Evolutionary conservation across 2,329 filamentous ascomycete species (phyloP), one percentile per base, ranked within the genome.

Genomic region (Colletotrichum tabaci): DNA sequence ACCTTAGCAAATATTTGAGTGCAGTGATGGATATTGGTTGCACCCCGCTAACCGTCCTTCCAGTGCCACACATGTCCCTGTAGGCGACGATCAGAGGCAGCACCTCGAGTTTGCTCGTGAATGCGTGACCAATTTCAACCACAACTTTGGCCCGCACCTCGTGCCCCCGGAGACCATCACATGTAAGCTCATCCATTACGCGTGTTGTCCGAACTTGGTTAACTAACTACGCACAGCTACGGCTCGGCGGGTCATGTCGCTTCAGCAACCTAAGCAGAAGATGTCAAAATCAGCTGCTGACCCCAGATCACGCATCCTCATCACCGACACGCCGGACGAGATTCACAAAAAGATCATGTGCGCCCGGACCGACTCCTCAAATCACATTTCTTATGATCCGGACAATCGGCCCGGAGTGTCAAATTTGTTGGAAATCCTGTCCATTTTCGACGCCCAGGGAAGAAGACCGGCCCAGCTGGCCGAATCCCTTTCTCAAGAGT

Each of bases 1-100:
- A 9, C 12, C 53, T 38, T 18, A 12, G 23, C 13, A 21, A 9
- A 56, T 16, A 18, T 57, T 4, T 4, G 16, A 10, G 35, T 35
- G 23, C 16, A 2, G 12, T 21, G 38, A 38, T 3, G 35, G 38
- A 13, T 4, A 58, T 26, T 26, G 12, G 23, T 40, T n/a, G n/a
- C 7, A n/a, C 9, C 16, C 40, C 21, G 40, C 40, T 63, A 16
- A 63, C 21, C 1, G 23, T 55, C 35, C 5, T 15, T 30, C 12
- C 13, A 93, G 92, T 75, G 93, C 96, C 73, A 98, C 96, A 0
- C 94, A 98, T 82, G 96, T 99, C 30, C 96, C 96, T 13, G 96
- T 99, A 2, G 96, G 96, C n/a, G 93, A 97, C 75, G 96, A 99
- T 80, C 96, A 99, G 82, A 87, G 87, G 67, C 96, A 99, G 77